Percentiles rank a stretch among this genome's conserved stretches.
These are phyloP conservation scores for Dictyostelium firmibasis DNA, from an alignment of 78 protist species.

Conservation along the genomic window DNA sequence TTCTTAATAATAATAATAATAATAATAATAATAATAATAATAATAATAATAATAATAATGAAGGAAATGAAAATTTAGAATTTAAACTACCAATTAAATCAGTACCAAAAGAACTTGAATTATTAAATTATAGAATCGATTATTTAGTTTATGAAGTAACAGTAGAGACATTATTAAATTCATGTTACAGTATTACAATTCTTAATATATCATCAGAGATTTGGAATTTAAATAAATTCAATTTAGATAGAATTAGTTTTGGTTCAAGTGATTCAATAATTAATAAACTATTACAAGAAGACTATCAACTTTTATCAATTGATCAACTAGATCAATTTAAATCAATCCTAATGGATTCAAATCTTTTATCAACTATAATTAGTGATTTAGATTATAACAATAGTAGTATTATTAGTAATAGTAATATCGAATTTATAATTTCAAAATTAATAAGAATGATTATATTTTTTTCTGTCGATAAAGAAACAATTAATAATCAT, in stretches of 20 bases:
- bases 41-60: neutral
- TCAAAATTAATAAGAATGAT: neutral
- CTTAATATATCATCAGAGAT: neutral
- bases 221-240: neutral
- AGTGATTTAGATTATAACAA: neutral
- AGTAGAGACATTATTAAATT: neutral
- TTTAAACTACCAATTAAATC: neutral
- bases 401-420: too few species aligned
- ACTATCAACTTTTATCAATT: neutral
- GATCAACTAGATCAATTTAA: neutral
- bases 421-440: neutral
- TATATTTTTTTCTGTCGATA: neutral
- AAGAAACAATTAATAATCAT: neutral
- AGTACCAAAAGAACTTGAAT: neutral
- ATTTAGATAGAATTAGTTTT: neutral
- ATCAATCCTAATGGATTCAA: neutral
- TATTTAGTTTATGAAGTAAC: neutral
- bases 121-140: neutral
- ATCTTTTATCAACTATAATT: neutral
- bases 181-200: neutral
- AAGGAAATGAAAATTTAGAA: neutral
- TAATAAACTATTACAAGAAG: neutral
- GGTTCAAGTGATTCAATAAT: neutral
- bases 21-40: too few species aligned
- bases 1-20: too few species aligned